These are phyloP conservation scores for Sphagnum contortum DNA, from an alignment of 225 moss, liverwort and hornwort genomes.

Conservation along the genomic window DNA sequence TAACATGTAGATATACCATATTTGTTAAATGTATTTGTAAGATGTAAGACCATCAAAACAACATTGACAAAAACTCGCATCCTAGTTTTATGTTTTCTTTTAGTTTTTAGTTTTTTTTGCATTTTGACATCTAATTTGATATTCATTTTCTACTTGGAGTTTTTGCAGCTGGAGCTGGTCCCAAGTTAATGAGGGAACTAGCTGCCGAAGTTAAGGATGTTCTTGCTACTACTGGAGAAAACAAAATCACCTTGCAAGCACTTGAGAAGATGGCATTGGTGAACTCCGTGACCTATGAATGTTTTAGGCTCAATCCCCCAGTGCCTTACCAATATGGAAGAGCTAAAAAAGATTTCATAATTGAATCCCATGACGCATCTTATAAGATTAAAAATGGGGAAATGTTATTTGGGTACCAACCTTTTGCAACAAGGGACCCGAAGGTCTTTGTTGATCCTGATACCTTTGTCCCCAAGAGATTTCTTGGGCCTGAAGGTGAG, in stretches of 20 bases:
- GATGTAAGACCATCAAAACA: no score
- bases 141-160: slow-evolving; percentile 1
- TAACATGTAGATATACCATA: no score
- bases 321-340: slow-evolving; percentile 4
- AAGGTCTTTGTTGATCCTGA: slow-evolving; percentile 1
- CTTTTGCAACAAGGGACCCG: background rate
- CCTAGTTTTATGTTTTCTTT: no score
- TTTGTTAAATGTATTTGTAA: no score
- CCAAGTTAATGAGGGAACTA: background rate
- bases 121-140: background rate
- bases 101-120: no score
- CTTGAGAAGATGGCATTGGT: slow-evolving; percentile 2
- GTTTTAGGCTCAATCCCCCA: background rate
- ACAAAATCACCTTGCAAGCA: slow-evolving; percentile 1
- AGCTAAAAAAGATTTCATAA: slow-evolving; percentile 3
- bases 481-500: slow-evolving; percentile 1
- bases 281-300: background rate
- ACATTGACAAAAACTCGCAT: no score
- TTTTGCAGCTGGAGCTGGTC: no score
- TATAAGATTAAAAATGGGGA: background rate
- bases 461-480: background rate
- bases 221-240: background rate
- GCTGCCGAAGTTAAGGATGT: background rate
- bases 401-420: background rate
- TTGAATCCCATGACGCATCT: slow-evolving; percentile 1